Evolutionary conservation across 768 basidiomycete species (phyloP).

Genomic region (Psilocybe cubensis): DNA sequence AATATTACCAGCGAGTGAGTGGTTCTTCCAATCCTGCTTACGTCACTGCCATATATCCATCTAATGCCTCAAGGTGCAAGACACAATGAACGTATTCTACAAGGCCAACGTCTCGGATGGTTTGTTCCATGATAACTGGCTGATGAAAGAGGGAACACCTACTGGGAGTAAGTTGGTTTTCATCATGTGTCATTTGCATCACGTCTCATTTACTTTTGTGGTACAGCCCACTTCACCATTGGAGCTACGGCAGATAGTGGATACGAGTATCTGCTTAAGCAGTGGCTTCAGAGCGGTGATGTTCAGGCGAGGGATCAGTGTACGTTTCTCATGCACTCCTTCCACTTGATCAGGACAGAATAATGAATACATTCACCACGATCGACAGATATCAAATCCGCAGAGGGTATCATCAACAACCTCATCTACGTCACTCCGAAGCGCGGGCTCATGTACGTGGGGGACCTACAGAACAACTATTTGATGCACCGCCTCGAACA

Average conservation of each 20-base stretch:
- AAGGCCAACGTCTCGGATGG: slow-evolving; percentile 32
- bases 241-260: slow-evolving; percentile 66
- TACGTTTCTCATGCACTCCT: slow-evolving; percentile 31
- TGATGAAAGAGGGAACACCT: slow-evolving; percentile 25
- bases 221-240: slow-evolving; percentile 48
- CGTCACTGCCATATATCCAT: background rate
- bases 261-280: slow-evolving; percentile 72
- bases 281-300: slow-evolving; percentile 60
- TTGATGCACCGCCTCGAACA: slow-evolving; percentile 60
- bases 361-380: slow-evolving; percentile 1
- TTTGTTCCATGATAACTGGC: slow-evolving; percentile 38
- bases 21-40: background rate
- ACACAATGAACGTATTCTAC: slow-evolving; percentile 42
- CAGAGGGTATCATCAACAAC: slow-evolving; percentile 56
- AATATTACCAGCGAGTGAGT: slow-evolving; percentile 46
- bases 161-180: slow-evolving; percentile 24
- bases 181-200: background rate
- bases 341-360: background rate
- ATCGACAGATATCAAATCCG: slow-evolving; percentile 49
- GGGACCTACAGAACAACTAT: slow-evolving; percentile 42
- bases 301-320: slow-evolving; percentile 52
- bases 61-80: slow-evolving; percentile 29
- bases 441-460: slow-evolving; percentile 65
- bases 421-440: slow-evolving; percentile 60
- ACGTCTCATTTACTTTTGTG: background rate